A percentile compares a stretch with the other conserved stretches of the same genome.
Conservation (phyloP, 495 filamentous ascomycete species). For the Aspergillus bertholletiae region DNA sequence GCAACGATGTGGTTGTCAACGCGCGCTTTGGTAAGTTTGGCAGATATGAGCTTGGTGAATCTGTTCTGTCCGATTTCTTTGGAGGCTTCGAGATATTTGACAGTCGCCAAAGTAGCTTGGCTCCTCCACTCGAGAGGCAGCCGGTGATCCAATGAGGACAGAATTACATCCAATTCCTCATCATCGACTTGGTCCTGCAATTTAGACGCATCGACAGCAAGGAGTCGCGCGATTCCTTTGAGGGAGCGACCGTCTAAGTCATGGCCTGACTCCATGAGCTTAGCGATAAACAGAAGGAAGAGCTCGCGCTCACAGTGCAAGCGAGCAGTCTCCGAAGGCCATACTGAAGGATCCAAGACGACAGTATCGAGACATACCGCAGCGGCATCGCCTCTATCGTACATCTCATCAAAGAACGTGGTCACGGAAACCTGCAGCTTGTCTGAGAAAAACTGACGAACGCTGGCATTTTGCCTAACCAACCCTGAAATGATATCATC, state of each 20-base stretch:
- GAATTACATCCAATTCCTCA: slow-evolving; percentile 74
- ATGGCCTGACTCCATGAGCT: slow-evolving; percentile 59
- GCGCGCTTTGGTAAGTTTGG: slow-evolving; percentile 47
- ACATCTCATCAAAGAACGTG: slow-evolving; percentile 55
- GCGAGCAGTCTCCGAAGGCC: slow-evolving; percentile 50
- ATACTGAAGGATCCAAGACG: slow-evolving; percentile 53
- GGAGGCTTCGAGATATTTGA: slow-evolving; percentile 77
- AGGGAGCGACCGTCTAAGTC: slow-evolving; percentile 57
- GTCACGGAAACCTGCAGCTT: slow-evolving; percentile 48
- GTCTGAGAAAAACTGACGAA: slow-evolving; percentile 51
- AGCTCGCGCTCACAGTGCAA: slow-evolving; percentile 52
- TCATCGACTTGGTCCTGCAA: slow-evolving; percentile 68
- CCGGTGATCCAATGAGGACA: slow-evolving; percentile 74
- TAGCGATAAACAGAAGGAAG: slow-evolving; percentile 64
- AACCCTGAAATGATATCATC: slow-evolving; percentile 61
- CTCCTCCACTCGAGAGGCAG: slow-evolving; percentile 62
- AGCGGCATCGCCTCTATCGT: slow-evolving; percentile 56
- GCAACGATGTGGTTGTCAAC: slow-evolving; percentile 65
- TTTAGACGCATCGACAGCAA: slow-evolving; percentile 54
- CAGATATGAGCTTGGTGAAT: slow-evolving; percentile 64
- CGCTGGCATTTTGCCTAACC: slow-evolving; percentile 50
- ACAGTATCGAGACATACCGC: slow-evolving; percentile 56
- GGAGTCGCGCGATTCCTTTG: slow-evolving; percentile 59
- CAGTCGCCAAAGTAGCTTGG: slow-evolving; percentile 71
- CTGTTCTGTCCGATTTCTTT: slow-evolving; percentile 60